A percentile compares a stretch with the other conserved stretches of the same genome.
Conservation (phyloP, 2,329 filamentous ascomycete species). For the Plenodomus biglobosus region DNA sequence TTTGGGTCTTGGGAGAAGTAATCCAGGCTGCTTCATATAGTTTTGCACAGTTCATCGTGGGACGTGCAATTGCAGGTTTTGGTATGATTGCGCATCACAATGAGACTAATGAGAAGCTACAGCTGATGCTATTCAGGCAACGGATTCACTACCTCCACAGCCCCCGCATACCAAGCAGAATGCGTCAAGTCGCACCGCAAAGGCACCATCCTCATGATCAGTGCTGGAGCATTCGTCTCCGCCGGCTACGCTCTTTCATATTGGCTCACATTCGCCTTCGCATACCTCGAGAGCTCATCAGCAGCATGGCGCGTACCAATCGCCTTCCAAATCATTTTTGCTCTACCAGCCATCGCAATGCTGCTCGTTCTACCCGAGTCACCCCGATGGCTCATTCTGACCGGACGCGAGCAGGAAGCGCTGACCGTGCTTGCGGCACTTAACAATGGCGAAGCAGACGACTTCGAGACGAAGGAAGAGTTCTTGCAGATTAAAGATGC, state of each 20-base stretch:
- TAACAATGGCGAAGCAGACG: slow-evolving; percentile 29
- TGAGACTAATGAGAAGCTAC: slow-evolving; percentile 2
- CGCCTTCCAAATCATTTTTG: slow-evolving; percentile 60
- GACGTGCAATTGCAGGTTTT: slow-evolving; percentile 52
- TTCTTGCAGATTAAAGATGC: slow-evolving; percentile 45
- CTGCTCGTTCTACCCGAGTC: slow-evolving; percentile 58
- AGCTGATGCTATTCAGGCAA: slow-evolving; percentile 43
- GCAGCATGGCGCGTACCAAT: slow-evolving; percentile 58
- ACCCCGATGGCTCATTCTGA: slow-evolving; percentile 60
- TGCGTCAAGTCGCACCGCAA: slow-evolving; percentile 49
- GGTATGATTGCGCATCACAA: slow-evolving; percentile 40
- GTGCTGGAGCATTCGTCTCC: slow-evolving; percentile 54
- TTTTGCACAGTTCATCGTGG: slow-evolving; percentile 55
- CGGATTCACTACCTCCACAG: slow-evolving; percentile 55
- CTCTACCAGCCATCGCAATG: slow-evolving; percentile 56
- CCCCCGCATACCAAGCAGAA: slow-evolving; percentile 56
- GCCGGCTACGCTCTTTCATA: slow-evolving; percentile 54
- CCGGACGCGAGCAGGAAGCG: slow-evolving; percentile 54
- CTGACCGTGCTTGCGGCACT: slow-evolving; percentile 35
- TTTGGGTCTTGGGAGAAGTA: slow-evolving; percentile 55
- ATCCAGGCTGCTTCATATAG: slow-evolving; percentile 52
- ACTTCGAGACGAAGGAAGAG: slow-evolving; percentile 41
- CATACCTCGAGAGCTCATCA: slow-evolving; percentile 43
- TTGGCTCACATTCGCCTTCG: slow-evolving; percentile 57
- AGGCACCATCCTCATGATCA: slow-evolving; percentile 53